phyloP scores from a whole-genome alignment of 2,329 filamentous ascomycete genomes.

The Fusarium acutatum region DNA sequence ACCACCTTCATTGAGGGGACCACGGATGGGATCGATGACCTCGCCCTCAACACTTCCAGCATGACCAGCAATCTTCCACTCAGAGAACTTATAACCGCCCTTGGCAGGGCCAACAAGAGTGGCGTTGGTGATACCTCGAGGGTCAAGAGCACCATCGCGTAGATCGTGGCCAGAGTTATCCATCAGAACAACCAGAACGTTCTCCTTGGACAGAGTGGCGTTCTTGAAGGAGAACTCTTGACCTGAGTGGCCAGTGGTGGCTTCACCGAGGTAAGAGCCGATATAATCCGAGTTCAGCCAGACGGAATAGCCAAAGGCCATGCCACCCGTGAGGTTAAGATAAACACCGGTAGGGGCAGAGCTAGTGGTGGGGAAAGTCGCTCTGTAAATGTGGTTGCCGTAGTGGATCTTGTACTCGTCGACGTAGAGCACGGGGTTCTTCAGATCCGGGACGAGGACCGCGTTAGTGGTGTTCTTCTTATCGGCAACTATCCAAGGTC shows the following conservation, averaged over 20 bases:
- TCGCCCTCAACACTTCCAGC: constrained; percentile 59
- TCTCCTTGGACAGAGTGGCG: constrained; percentile 53
- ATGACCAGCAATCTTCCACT: constrained; percentile 67
- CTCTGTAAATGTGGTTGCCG: constrained; percentile 64
- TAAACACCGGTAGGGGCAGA: constrained; percentile 53
- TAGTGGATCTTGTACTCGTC: constrained; percentile 65
- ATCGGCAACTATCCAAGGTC: constrained; percentile 49
- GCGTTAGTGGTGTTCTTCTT: constrained; percentile 59
- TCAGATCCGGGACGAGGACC: constrained; percentile 53
- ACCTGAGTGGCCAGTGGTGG: constrained; percentile 48
- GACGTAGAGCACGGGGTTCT: constrained; percentile 64
- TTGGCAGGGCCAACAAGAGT: constrained; percentile 53
- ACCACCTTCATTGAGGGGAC: constrained; percentile 65
- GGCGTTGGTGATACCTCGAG: constrained; percentile 62
- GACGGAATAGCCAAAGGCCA: constrained; percentile 64
- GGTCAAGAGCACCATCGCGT: constrained; percentile 55
- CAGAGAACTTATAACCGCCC: constrained; percentile 52
- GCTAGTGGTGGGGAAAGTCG: constrained; percentile 55
- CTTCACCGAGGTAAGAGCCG: constrained; percentile 63
- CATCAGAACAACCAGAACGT: constrained; percentile 64
- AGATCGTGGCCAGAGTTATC: constrained; percentile 69
- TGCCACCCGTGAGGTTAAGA: constrained; percentile 62
- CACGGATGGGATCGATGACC: constrained; percentile 63
- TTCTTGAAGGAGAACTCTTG: constrained; percentile 60
- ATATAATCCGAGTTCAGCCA: constrained; percentile 66